Base-by-base conservation (phyloP, 129 eudicot species). In the Erigeron canadensis region DNA sequence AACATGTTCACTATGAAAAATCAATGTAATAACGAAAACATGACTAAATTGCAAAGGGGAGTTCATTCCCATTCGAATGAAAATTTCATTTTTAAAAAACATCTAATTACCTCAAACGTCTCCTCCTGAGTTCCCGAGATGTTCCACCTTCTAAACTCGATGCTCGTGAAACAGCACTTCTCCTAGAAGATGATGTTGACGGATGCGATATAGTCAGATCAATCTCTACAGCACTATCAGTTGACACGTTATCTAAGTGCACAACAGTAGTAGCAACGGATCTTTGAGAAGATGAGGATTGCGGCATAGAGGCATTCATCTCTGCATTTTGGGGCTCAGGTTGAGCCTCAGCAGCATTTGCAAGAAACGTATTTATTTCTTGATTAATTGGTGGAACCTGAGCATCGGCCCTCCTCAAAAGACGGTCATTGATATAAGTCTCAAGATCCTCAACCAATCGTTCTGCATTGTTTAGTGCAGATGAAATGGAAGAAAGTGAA, bases 401-500 rank as follows among this genome's bases (percentile, higher is more conserved):
- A 5, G 71, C 10, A 47, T 79, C 85, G 0, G 48, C 48, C 72
- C 86, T 84, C 73, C 82, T 71, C 63, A 67, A 65, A 18, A 83
- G 78, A 57, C 84, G 81, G 71, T 83, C 84, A 41, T 78, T 77
- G 44, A 90, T 83, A 65, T 73, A 81, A 8, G 87, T 74, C 70
- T 85, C 89, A 38, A 87, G 76, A 72, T 90, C 89, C 64, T 85
- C 89, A 80, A 90, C 87, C 50, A 87, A 70, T 69, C 95, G 80
- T 68, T 87, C 91, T 16, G 88, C 90, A 72, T 85, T 83, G 73
- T 74, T 83, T 43, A 90, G 73, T 2, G 86, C 96, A 28, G 90
- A 83, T 0, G 96, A 90, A 59, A 87, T 84, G 12, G 89, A 81
- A 71, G 97, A 83, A 50, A 90, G 91, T 34, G 91, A 90, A 72